phyloP scores from a whole-genome alignment of 2,329 filamentous ascomycete genomes.

The Aspergillus viridinutans region DNA sequence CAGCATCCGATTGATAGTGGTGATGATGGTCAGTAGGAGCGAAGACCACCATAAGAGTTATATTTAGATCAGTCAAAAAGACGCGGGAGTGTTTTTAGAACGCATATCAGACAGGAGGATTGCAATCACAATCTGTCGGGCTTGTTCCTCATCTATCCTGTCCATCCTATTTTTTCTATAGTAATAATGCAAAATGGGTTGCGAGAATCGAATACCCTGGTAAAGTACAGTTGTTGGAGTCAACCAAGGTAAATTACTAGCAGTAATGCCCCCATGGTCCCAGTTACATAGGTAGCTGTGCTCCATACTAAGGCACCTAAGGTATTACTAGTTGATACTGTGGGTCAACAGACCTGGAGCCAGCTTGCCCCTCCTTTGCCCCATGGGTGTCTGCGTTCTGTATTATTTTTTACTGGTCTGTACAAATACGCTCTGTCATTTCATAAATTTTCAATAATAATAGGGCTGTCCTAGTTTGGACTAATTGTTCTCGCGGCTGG shows the following conservation, averaged over 20 bases:
- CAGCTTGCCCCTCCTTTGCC: background rate
- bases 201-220: background rate
- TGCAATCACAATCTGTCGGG: background rate
- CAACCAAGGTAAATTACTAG: too few species aligned
- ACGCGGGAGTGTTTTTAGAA: background rate
- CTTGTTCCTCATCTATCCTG: background rate
- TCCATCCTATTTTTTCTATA: background rate
- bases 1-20: background rate
- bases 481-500: background rate
- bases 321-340: background rate
- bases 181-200: too few species aligned
- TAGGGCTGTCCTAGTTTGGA: background rate
- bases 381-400: background rate
- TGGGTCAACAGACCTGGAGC: background rate
- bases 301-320: too few species aligned
- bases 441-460: background rate
- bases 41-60: constrained; percentile 5
- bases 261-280: too few species aligned
- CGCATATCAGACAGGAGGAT: background rate
- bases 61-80: background rate
- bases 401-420: background rate
- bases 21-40: constrained; percentile 6
- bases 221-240: background rate
- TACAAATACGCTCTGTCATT: background rate
- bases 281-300: too few species aligned